A percentile compares a stretch with the other conserved stretches of the same genome.
Evolutionary conservation across 495 filamentous ascomycete genomes (phyloP).

Genomic region (Terfezia boudieri): DNA sequence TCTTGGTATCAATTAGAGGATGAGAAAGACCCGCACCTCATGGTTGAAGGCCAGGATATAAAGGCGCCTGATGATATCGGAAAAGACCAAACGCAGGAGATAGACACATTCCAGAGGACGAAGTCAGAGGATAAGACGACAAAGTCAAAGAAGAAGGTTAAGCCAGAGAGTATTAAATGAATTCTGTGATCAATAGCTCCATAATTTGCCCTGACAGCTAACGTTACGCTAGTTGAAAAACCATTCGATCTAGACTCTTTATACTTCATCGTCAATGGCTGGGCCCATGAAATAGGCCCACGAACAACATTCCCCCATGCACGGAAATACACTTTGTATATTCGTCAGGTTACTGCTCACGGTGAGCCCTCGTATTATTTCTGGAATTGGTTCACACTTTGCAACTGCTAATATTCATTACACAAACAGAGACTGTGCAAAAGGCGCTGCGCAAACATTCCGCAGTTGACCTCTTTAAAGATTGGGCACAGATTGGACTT

Average conservation of each 20-base stretch:
- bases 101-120: too few relatives aligned
- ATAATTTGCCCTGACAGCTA: too few relatives aligned
- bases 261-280: background rate
- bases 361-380: background rate
- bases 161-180: too few relatives aligned
- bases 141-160: too few relatives aligned
- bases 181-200: too few relatives aligned
- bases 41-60: too few relatives aligned
- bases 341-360: background rate
- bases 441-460: constrained; percentile 20
- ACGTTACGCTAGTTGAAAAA: background rate
- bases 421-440: constrained; percentile 9
- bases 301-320: constrained; percentile 2
- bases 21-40: too few relatives aligned
- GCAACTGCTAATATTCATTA: constrained; percentile 1
- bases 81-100: too few relatives aligned
- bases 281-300: constrained; percentile 5
- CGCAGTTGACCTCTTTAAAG: constrained; percentile 17
- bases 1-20: too few relatives aligned
- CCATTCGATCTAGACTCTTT: background rate
- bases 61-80: too few relatives aligned
- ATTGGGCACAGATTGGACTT: constrained; percentile 18
- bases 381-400: constrained; percentile 1
- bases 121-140: too few relatives aligned
- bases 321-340: background rate